Evolutionary conservation across 108 stramenopile species (phyloP), one percentile per base, ranked within the genome.

Genomic region (Conticribra guillardii): DNA sequence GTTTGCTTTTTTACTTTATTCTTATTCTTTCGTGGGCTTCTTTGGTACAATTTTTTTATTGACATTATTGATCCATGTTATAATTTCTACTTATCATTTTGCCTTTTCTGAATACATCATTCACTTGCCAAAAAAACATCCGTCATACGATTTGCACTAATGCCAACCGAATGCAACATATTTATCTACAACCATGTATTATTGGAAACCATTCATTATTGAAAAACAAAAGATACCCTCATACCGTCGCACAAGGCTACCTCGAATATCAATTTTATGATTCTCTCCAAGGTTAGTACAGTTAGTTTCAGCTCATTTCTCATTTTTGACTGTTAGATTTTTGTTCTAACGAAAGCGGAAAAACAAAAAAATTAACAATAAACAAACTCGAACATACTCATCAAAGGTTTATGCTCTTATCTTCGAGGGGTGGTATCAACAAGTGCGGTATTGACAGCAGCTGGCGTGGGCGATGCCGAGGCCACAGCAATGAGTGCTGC

Each of bases 371-470:
- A n/a, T n/a, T n/a, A n/a, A n/a, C n/a, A n/a, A n/a, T n/a, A n/a
- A n/a, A n/a, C n/a, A n/a, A n/a, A n/a, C n/a, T n/a, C n/a, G n/a
- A n/a, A n/a, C n/a, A n/a, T n/a, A n/a, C n/a, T n/a, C n/a, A n/a
- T n/a, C n/a, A n/a, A n/a, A n/a, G n/a, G 93, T 5, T 73, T 98
- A n/a, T 97, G 94, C 56, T 88, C 88, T 45, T 98, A 98, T 75
- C 82, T 97, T 59, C 76, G 98, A 9, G 96, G 95, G 16, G 89
- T 97, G 7, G 83, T 98, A 27, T 82, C 84, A 7, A 92, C 92
- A 2, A 81, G 82, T 24, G 94, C 96, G 9, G 90, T 97, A 9
- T 69, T 98, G 0, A 69, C 81, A 54, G 96, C 92, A 0, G 80
- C 93, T 9, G 98, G 98, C 9, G 96, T 98, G 0, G 98, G 96